Base-by-base conservation (phyloP, 2,329 filamentous ascomycete genomes). In the Ceratocystis papillata region DNA sequence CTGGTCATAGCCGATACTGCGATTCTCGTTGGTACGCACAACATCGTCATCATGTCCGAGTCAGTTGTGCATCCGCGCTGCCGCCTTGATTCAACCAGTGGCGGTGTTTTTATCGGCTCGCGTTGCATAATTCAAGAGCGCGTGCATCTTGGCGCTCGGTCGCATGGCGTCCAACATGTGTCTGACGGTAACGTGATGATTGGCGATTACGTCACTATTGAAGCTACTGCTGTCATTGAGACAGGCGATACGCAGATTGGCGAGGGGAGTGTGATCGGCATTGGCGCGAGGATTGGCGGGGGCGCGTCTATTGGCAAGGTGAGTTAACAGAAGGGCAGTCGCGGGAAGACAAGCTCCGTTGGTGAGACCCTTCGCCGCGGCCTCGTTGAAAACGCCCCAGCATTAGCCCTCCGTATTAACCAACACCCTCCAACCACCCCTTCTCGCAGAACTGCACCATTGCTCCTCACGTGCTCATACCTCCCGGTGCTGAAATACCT, bases 21-120 rank as follows among this genome's bases (percentile, higher is more conserved):
- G 10, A 76, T 83, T 20, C 77, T 88, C 20, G 83, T 79, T 20
- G 94, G 94, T 69, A 85, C 83, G 1, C 83, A 95, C 73, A 86
- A 85, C 1, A 89, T 99, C 69, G 87, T 84, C 57, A 85, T 97
- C 69, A 87, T 87, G 66, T 81, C 88, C 28, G 86, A 90, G 72
- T 87, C 85, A 2, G 83, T 96, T 5, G 77, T 99, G n/a, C 93
- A 97, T 72, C 92, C 94, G 0, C 89, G 92, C 62, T 84, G 87
- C 17, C 85, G 87, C 69, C 82, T 96, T 66, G 88, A 91, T 72
- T 87, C 93, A 7, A 85, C 85, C 67, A 81, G 87, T 63, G 90
- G 90, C 3, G 87, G 90, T 55, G 85, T 97, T 70, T 85, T 86
- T 33, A 83, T 96, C 68, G 91, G 92, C 30, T 85, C 89, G 67